A percentile compares a stretch with the other conserved stretches of the same genome.
Conservation (phyloP, 176 grass and related monocot species). For the Lolium multiflorum region DNA sequence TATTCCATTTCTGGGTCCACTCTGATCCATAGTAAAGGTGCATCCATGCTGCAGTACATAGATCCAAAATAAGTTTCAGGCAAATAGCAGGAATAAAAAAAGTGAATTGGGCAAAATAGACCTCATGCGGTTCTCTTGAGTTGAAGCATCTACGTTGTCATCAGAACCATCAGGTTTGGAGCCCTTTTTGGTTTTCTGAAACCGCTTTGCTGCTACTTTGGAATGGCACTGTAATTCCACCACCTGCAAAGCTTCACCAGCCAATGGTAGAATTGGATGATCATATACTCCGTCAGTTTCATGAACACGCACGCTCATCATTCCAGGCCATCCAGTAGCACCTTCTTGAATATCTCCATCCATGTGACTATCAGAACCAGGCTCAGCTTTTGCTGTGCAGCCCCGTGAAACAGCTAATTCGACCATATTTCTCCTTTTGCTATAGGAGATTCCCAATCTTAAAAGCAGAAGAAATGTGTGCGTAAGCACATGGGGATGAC, state of each 20-base stretch:
- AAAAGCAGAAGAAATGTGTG: conserved; percentile 33
- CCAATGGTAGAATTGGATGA: conserved; percentile 88
- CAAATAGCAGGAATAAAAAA: conserved; percentile 8
- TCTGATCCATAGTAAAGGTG: conserved; percentile 94
- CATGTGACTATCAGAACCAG: conserved; percentile 50
- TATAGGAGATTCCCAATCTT: conserved; percentile 95
- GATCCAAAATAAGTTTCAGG: conserved; percentile 22
- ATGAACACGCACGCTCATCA: conserved; percentile 96
- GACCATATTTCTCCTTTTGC: conserved; percentile 89
- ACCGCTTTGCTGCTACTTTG: conserved; percentile 82
- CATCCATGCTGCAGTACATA: conserved; percentile 71
- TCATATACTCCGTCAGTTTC: conserved; percentile 90
- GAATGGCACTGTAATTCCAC: conserved; percentile 96
- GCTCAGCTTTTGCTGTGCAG: conserved; percentile 64
- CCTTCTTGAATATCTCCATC: conserved; percentile 77
- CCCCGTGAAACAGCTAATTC: conserved; percentile 84
- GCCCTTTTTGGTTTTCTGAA: conserved; percentile 89
- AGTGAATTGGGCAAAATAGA: conserved; percentile 40
- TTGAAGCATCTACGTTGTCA: conserved; percentile 83
- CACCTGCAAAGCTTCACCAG: conserved; percentile 89
- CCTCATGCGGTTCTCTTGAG: conserved; percentile 85
- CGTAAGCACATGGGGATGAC: conserved; percentile 30
- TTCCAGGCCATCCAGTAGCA: conserved; percentile 90
- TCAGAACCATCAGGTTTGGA: conserved; percentile 88
- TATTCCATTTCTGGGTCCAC: conserved; percentile 98